Evolutionary conservation across 345 rosid genomes (phyloP).

Genomic region (Hirschfeldia incana): DNA sequence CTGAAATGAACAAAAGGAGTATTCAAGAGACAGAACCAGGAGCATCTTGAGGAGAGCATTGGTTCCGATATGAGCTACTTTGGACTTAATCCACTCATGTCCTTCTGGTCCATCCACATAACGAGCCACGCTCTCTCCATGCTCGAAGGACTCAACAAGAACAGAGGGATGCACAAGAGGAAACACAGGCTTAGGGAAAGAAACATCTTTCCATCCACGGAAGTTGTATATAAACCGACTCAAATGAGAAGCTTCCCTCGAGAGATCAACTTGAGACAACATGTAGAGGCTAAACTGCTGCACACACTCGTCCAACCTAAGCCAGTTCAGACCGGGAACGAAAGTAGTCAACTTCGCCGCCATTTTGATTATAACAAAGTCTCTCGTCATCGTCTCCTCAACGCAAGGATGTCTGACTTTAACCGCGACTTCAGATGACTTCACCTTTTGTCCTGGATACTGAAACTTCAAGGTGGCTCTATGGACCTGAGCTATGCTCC

Average conservation of each 20-base stretch:
- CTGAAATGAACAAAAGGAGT: not conserved
- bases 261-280: constrained; percentile 99
- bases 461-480: constrained; percentile 75
- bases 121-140: constrained; percentile 83
- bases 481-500: constrained; percentile 99
- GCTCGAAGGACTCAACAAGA: constrained; percentile 91
- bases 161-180: constrained; percentile 98
- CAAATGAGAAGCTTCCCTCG: constrained; percentile 98
- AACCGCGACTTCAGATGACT: constrained; percentile 82
- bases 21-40: constrained; percentile 52
- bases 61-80: constrained; percentile 94
- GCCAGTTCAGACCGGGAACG: constrained; percentile 84
- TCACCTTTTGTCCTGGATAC: constrained; percentile 71
- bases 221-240: constrained; percentile 92
- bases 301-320: constrained; percentile 94
- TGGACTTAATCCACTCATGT: constrained; percentile 61
- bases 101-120: constrained; percentile 84
- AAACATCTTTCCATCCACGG: constrained; percentile 89
- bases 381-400: constrained; percentile 87
- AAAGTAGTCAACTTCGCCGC: constrained; percentile 66
- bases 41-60: constrained; percentile 99
- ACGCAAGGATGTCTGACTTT: constrained; percentile 99
- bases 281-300: constrained; percentile 93
- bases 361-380: constrained; percentile 75
- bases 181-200: constrained; percentile 94